A percentile compares a stretch with the other conserved stretches of the same genome.
phyloP scores from a whole-genome alignment of 768 basidiomycete genomes.

The Pisolithus tinctorius region DNA sequence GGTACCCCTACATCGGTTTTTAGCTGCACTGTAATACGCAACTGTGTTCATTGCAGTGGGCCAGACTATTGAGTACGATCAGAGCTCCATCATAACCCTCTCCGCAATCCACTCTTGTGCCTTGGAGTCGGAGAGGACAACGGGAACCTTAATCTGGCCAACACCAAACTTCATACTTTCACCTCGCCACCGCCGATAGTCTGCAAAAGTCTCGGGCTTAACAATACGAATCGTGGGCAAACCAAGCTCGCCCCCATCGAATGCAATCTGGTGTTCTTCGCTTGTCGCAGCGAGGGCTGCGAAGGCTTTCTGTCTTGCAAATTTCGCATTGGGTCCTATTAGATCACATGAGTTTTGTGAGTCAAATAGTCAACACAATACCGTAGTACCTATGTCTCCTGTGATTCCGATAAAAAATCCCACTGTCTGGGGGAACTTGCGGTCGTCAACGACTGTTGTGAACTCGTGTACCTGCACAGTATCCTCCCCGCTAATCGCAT shows the following conservation, averaged over 20 bases:
- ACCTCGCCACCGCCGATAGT: constrained; percentile 3
- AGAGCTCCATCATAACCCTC: background rate
- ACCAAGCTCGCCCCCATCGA: background rate
- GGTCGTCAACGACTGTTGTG: constrained; percentile 1
- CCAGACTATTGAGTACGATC: too few species aligned
- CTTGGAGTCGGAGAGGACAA: constrained; percentile 1
- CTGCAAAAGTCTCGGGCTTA: constrained; percentile 2
- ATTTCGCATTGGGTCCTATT: background rate
- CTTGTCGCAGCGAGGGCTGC: background rate
- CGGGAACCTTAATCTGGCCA: constrained; percentile 6
- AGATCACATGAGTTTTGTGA: too few species aligned
- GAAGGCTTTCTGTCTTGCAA: background rate
- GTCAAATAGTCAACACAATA: too few species aligned
- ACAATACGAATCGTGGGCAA: constrained; percentile 6
- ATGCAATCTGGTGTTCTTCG: background rate
- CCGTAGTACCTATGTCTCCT: too few species aligned
- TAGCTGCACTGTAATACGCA: too few species aligned
- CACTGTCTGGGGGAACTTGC: background rate
- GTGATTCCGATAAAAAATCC: constrained; percentile 2
- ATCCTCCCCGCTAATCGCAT: background rate
- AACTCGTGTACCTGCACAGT: constrained; percentile 4
- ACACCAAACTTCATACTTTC: background rate
- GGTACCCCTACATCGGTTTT: too few species aligned
- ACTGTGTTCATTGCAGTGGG: too few species aligned
- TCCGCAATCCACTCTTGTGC: constrained; percentile 3